Evolutionary conservation across 805 yeast genomes (phyloP), one percentile per base, ranked within the genome.

Genomic region (Zygosaccharomyces siamensis): DNA sequence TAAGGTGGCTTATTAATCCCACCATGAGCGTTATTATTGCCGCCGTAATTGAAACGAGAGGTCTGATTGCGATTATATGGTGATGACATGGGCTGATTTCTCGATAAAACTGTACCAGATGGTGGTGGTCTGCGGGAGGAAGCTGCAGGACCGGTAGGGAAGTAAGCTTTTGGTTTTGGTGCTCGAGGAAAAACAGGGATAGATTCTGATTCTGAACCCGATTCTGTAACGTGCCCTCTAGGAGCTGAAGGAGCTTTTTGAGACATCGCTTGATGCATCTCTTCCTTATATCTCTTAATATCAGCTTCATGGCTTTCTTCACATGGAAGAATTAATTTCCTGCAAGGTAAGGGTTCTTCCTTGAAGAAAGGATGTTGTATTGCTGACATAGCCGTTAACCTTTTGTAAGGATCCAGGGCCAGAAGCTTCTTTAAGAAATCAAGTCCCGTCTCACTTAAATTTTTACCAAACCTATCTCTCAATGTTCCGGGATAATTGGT

Each of bases 291-390:
- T 54, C 80, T 72, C 53, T 80, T 79, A 42, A 79, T 79, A 66
- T 89, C 97, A 23, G 89, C 77, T 66, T 92, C 98, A 64, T 93
- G 97, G 52, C 95, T 80, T 54, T 90, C 95, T 55, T 85, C 90
- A 55, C 84, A 85, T 26, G 75, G 76, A 3, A 89, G 85, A n/a
- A 47, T 54, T 21, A 89, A 68, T 16, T 76, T 78, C 5, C 60
- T 60, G 0, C 81, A 79, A 11, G 96, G 89, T 20, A 76, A 54
- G 0, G 97, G 97, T 0, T 75, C 81, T 3, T 71, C 71, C 14
- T 63, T 71, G 68, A 93, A 89, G 69, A 83, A 93, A 1, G 68
- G 72, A 56, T 88, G 89, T 12, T 76, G 70, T 42, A 87, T 66
- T 0, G 97, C 97, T 46, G 81, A 86, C 51, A 76, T 64, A 0